Conservation (phyloP, 1,284 basidiomycete genomes). For the Golubevia sp. region DNA sequence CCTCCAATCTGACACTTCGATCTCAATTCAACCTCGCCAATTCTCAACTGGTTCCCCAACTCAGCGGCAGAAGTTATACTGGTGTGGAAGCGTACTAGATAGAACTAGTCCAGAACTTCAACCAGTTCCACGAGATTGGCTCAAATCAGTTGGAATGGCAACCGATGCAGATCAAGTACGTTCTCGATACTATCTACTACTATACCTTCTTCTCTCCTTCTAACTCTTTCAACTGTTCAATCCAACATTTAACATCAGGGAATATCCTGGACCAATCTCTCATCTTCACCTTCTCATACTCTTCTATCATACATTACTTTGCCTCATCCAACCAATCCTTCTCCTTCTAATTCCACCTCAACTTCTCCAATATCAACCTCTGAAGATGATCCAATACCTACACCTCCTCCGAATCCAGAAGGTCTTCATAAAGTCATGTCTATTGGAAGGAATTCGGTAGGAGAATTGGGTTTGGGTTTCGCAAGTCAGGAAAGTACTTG, state of each 20-base stretch:
- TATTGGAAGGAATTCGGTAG: constrained; percentile 21
- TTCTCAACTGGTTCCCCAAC: background rate
- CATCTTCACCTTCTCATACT: constrained; percentile 8
- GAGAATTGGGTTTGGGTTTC: constrained; percentile 25
- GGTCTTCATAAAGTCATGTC: constrained; percentile 15
- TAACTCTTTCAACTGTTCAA: background rate
- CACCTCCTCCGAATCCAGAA: constrained; percentile 6
- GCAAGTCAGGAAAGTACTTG: constrained; percentile 21
- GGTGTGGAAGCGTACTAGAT: constrained; percentile 10
- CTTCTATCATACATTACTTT: constrained; percentile 10
- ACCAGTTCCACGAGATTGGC: constrained; percentile 8
- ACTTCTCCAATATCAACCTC: constrained; percentile 1
- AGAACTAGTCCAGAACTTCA: background rate
- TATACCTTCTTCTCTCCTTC: no score
- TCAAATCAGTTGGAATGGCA: constrained; percentile 6
- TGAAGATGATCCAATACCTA: constrained; percentile 10
- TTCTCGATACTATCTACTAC: no score
- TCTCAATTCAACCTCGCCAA: background rate
- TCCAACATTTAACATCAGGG: constrained; percentile 3
- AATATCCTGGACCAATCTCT: constrained; percentile 5
- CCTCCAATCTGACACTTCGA: no score
- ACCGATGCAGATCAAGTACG: constrained; percentile 2
- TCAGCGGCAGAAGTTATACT: constrained; percentile 5
- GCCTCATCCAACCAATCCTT: background rate
- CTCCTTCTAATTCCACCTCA: background rate